Base-by-base conservation (phyloP, 176 grass and related monocot species). In the Dactylis glomerata region DNA sequence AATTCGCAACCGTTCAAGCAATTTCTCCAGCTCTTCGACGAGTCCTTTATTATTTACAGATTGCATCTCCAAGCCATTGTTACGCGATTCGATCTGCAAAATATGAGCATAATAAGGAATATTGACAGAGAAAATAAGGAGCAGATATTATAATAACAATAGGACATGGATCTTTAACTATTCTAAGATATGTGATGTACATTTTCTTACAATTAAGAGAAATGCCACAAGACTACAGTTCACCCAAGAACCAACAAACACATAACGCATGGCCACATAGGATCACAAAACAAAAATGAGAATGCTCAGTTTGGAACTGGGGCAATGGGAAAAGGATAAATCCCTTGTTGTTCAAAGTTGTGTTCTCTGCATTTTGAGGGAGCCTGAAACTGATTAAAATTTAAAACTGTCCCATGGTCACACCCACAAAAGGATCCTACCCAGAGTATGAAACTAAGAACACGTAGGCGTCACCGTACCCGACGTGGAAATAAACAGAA, bases 1-100 rank as follows among this genome's bases (percentile, higher is more conserved):
- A 86, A 99, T 94, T 44, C 88, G 81, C 52, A 99, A 87, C 32
- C 87, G 78, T 54, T 89, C 90, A 70, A 96, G 91, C 51, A 99
- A 83, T 75, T 92, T 96, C 78, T 96, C 97, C 79, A 96, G 82
- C 81, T 99, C 96, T 51, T 96, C 96, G 62, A 99, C 78, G 26
- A 99, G 89, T 73, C 79, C 83, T 87, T 94, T 90, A 49, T 93
- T 95, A 89, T 90, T 92, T 82, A 93, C 84, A 79, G 93, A 99
- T 55, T 95, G 93, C 93, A 96, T 93, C 84, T 94, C 93, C 84
- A 99, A 88, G 47, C 69, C 94, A 22, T 99, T 99, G 42, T 99
- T 99, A 32, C 96, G 91, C 27, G 93, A 91, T 99, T 99, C 96
- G 68, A 99, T 96, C 96, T 99, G 89, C 73, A 93, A 74, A 67